A percentile compares a stretch with the other conserved stretches of the same genome.
Conservation (phyloP, 352 stramenopile genomes). For the Pythium aristosporum region DNA sequence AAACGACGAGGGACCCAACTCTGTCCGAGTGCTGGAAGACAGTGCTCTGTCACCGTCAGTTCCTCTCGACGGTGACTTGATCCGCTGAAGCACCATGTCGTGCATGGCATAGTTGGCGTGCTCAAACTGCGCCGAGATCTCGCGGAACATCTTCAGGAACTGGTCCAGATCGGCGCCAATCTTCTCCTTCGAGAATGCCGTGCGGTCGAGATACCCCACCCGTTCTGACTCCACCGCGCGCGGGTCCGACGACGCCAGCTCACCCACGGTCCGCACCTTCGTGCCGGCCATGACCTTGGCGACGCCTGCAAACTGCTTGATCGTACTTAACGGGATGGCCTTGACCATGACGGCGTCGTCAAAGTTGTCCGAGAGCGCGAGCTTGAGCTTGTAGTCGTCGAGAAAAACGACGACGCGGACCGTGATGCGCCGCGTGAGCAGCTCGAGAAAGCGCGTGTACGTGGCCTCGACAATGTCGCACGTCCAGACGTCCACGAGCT, state of each 20-base stretch:
- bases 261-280: constrained; percentile 60
- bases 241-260: constrained; percentile 58
- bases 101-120: constrained; percentile 44
- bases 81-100: constrained; percentile 24
- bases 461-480: constrained; percentile 71
- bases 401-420: constrained; percentile 71
- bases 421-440: constrained; percentile 66
- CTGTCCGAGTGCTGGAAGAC: too few species aligned
- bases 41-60: neutral
- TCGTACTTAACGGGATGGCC: constrained; percentile 66
- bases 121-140: constrained; percentile 55
- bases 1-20: too few species aligned
- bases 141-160: constrained; percentile 60
- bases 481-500: constrained; percentile 81
- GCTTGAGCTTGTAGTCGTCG: constrained; percentile 63
- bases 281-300: constrained; percentile 49
- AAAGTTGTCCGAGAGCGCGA: constrained; percentile 74
- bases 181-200: constrained; percentile 44
- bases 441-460: constrained; percentile 64
- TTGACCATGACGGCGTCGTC: constrained; percentile 74
- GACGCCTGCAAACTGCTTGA: constrained; percentile 61
- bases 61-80: neutral
- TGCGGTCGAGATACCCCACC: constrained; percentile 48
- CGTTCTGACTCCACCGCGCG: constrained; percentile 53
- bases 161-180: constrained; percentile 60